Evolutionary conservation across 495 filamentous ascomycete genomes (phyloP).

Genomic region (Pyronema domesticum): DNA sequence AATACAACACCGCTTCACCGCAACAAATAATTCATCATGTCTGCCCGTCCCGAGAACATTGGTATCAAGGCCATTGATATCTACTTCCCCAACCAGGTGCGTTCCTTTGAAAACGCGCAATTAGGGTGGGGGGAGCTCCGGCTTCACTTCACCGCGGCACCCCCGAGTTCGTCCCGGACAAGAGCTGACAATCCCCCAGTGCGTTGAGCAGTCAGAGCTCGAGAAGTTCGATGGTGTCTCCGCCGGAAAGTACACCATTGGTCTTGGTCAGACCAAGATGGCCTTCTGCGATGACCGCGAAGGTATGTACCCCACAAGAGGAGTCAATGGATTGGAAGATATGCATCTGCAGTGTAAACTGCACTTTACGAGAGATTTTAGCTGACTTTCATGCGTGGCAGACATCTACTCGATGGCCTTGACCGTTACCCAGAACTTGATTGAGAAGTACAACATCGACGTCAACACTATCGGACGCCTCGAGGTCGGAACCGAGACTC

Average conservation of each 20-base stretch:
- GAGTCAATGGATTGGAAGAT: no score
- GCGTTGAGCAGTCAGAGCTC: conserved; percentile 86
- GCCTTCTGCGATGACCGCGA: conserved; percentile 98
- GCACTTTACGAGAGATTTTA: background rate
- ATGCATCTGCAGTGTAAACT: no score
- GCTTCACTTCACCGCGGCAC: background rate
- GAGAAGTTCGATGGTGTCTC: conserved; percentile 97
- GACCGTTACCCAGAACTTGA: conserved; percentile 70
- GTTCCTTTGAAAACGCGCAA: conserved; percentile 17
- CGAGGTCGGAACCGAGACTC: conserved; percentile 95
- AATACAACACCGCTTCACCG: background rate
- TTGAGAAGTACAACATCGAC: conserved; percentile 89
- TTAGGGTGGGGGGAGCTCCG: background rate
- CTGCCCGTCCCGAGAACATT: conserved; percentile 79
- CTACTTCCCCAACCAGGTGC: conserved; percentile 90
- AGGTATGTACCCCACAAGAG: conserved; percentile 38
- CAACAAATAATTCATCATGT: conserved; percentile 40
- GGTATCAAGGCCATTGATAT: conserved; percentile 99
- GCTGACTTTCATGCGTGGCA: conserved; percentile 26
- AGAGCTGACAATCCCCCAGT: conserved; percentile 35
- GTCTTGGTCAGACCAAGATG: conserved; percentile 98
- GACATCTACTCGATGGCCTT: conserved; percentile 97
- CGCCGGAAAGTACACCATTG: conserved; percentile 94
- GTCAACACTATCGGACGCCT: conserved; percentile 74
- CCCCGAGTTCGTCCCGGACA: background rate